Conservation (phyloP, 352 stramenopile species). For the Albugo candida region DNA sequence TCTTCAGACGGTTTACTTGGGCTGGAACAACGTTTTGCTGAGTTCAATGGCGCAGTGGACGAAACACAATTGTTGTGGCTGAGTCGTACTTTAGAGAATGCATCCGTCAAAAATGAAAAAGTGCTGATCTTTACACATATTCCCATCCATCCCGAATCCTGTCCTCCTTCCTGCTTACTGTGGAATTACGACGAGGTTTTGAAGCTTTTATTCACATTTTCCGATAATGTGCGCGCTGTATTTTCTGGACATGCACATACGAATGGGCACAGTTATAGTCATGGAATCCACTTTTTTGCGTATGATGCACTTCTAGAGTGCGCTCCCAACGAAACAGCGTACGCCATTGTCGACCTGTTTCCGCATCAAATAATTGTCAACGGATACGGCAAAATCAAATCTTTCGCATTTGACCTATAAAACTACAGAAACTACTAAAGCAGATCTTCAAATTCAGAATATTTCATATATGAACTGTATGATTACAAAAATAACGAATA, state of each 20-base stretch:
- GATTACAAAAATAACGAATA: too few relatives aligned
- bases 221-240: slow-evolving; percentile 31
- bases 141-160: slow-evolving; percentile 29
- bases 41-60: slow-evolving; percentile 60
- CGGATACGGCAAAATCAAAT: slow-evolving; percentile 37
- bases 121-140: slow-evolving; percentile 62
- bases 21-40: slow-evolving; percentile 32
- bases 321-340: slow-evolving; percentile 24
- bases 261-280: slow-evolving; percentile 25
- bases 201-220: slow-evolving; percentile 15
- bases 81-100: slow-evolving; percentile 13
- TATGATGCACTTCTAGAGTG: slow-evolving; percentile 55
- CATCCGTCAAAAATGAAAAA: slow-evolving; percentile 15
- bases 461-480: too few relatives aligned
- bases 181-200: slow-evolving; percentile 69
- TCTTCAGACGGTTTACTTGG: slow-evolving; percentile 30
- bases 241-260: slow-evolving; percentile 52
- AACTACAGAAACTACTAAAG: neutral
- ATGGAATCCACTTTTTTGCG: slow-evolving; percentile 46
- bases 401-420: slow-evolving; percentile 6
- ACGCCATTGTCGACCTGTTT: slow-evolving; percentile 40
- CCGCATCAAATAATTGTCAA: slow-evolving; percentile 26
- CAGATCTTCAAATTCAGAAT: too few relatives aligned
- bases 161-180: slow-evolving; percentile 21
- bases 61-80: slow-evolving; percentile 38